These are phyloP conservation scores for Cladochytrium replicatum DNA, from an alignment of 192 early-diverging fungal species.

Conservation along the genomic window DNA sequence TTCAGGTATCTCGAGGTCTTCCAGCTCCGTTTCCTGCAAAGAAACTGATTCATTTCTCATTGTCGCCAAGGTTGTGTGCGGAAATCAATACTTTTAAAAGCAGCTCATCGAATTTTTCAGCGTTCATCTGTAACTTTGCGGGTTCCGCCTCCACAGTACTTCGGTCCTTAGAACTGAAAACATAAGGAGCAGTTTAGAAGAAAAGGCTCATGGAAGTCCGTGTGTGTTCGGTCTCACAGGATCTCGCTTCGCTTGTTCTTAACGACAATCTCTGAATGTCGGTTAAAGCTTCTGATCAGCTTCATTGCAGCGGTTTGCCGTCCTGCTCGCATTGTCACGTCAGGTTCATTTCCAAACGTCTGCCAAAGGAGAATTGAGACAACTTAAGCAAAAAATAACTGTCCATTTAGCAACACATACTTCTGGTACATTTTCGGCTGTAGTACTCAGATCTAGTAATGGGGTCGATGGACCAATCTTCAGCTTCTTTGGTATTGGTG, in stretches of 20 bases:
- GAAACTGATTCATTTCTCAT: constrained; percentile 3
- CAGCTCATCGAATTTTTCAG: constrained; percentile 33
- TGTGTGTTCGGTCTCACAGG: too few species aligned
- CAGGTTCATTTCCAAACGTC: constrained; percentile 62
- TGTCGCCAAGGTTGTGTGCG: background rate
- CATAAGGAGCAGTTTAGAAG: too few species aligned
- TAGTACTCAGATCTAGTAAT: constrained; percentile 71
- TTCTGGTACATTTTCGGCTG: constrained; percentile 70
- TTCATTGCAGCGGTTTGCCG: constrained; percentile 48
- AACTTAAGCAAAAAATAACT: constrained; percentile 18
- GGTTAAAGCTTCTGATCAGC: constrained; percentile 79
- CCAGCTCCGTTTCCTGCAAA: constrained; percentile 46
- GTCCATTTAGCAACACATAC: constrained; percentile 24
- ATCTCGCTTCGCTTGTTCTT: constrained; percentile 20
- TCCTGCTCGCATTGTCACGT: constrained; percentile 74
- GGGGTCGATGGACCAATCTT: constrained; percentile 47
- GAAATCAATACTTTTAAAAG: constrained; percentile 1
- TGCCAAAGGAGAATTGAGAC: too few species aligned
- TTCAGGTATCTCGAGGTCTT: constrained; percentile 52
- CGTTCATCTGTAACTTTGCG: constrained; percentile 15
- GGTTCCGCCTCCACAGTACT: constrained; percentile 8
- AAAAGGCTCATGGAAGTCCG: background rate
- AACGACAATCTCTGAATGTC: constrained; percentile 75
- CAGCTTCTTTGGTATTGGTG: constrained; percentile 31
- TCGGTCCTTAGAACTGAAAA: constrained; percentile 24